phyloP scores from a whole-genome alignment of 768 basidiomycete genomes.

The Lactifluus volemus region DNA sequence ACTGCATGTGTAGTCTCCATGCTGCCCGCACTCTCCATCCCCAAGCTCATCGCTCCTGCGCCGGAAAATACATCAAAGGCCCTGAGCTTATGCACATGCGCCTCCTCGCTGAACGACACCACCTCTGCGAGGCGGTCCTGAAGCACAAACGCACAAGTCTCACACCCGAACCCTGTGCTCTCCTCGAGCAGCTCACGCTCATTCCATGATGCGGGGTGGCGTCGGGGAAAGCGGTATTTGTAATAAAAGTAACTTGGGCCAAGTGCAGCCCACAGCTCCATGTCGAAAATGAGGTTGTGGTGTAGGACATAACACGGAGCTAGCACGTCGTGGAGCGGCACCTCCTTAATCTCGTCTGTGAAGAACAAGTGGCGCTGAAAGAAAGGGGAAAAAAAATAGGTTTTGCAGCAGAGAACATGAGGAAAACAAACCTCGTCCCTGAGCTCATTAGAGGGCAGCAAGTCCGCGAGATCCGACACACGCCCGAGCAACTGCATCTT shows the following conservation, averaged over 20 bases:
- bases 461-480: constrained; percentile 30
- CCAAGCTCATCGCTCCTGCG: constrained; percentile 53
- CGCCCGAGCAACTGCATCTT: constrained; percentile 39
- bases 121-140: constrained; percentile 13
- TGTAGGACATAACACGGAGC: constrained; percentile 42
- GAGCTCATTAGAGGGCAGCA: constrained; percentile 32
- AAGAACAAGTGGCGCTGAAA: constrained; percentile 52
- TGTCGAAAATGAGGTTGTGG: constrained; percentile 24
- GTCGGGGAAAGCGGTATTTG: constrained; percentile 42
- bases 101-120: constrained; percentile 27
- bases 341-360: constrained; percentile 37
- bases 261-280: constrained; percentile 19
- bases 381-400: neutral
- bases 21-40: constrained; percentile 43
- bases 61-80: constrained; percentile 39
- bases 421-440: constrained; percentile 47
- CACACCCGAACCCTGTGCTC: constrained; percentile 38
- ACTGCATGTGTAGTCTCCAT: constrained; percentile 55
- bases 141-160: constrained; percentile 31
- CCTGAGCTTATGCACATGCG: constrained; percentile 22
- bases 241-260: constrained; percentile 43
- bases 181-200: constrained; percentile 27
- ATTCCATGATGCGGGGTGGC: constrained; percentile 27
- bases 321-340: constrained; percentile 35
- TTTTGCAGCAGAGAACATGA: neutral